phyloP scores from a whole-genome alignment of 176 grass and related monocot species.

The Oryza coarctata region DNA sequence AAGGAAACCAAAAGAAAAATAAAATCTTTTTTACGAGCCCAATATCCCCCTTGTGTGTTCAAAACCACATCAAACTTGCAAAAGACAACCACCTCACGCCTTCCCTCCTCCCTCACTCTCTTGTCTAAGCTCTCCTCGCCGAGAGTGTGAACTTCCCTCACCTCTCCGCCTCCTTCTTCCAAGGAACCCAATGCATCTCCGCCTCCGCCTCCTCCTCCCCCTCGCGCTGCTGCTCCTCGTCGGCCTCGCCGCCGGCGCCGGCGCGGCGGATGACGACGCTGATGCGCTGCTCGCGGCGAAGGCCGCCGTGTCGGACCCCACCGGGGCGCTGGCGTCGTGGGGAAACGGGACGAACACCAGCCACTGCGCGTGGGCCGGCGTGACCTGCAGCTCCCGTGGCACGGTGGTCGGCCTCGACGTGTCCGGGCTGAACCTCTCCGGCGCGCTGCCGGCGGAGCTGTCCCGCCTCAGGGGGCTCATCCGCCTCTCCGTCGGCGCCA shows the following conservation, averaged over 20 bases:
- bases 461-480: slow-evolving; percentile 46
- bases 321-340: slow-evolving; percentile 63
- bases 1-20: slow-evolving; percentile 9
- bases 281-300: slow-evolving; percentile 66
- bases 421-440: slow-evolving; percentile 65
- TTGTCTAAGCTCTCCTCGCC: slow-evolving; percentile 31
- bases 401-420: slow-evolving; percentile 56
- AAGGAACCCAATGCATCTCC: too few species aligned
- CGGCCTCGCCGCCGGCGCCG: not conserved
- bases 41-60: not conserved
- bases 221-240: slow-evolving; percentile 14
- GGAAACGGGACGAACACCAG: not conserved
- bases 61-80: not conserved
- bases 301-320: slow-evolving; percentile 63
- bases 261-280: slow-evolving; percentile 23
- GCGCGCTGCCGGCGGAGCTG: slow-evolving; percentile 49
- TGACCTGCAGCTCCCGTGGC: slow-evolving; percentile 48
- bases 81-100: not conserved
- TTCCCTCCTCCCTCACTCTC: not conserved
- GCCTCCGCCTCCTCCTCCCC: slow-evolving; percentile 16
- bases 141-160: slow-evolving; percentile 17
- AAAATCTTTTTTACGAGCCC: not conserved
- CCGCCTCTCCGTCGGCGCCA: slow-evolving; percentile 58
- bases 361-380: slow-evolving; percentile 58
- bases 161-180: slow-evolving; percentile 9